These are phyloP conservation scores for Pseudophaeomoniella oleicola DNA, from an alignment of 2,329 filamentous ascomycete species.

Conservation along the genomic window DNA sequence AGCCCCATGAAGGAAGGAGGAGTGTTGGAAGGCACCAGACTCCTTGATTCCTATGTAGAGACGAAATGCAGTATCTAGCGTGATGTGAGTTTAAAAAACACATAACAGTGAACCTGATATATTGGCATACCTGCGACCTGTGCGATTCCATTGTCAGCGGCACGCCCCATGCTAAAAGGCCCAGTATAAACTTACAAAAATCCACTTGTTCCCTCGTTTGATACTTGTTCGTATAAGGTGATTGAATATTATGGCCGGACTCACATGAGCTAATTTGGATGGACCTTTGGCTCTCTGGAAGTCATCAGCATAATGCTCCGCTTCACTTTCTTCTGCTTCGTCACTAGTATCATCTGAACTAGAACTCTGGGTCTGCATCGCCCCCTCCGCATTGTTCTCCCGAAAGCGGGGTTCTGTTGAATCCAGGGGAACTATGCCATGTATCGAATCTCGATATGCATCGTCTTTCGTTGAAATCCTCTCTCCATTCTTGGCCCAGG, in stretches of 20 bases:
- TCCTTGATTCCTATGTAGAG: conserved; percentile 85
- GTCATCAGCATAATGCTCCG: conserved; percentile 50
- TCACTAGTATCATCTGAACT: conserved; percentile 13
- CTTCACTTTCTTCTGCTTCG: conserved; percentile 14
- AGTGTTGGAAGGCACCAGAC: conserved; percentile 79
- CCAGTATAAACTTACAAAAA: conserved; percentile 45
- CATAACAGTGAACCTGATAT: not conserved
- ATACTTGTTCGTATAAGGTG: conserved; percentile 58
- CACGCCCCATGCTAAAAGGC: no score
- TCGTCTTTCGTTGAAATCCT: conserved; percentile 61
- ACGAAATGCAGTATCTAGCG: conserved; percentile 64
- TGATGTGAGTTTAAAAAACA: conserved; percentile 9
- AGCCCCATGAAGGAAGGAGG: conserved; percentile 71
- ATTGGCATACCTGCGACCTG: conserved; percentile 6
- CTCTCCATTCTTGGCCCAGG: conserved; percentile 72
- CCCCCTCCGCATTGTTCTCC: conserved; percentile 17
- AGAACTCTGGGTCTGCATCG: conserved; percentile 5
- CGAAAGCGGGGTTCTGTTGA: conserved; percentile 44
- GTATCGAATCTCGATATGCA: conserved; percentile 60
- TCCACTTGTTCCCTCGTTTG: conserved; percentile 81
- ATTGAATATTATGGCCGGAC: conserved; percentile 60
- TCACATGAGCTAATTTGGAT: conserved; percentile 51
- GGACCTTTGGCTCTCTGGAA: conserved; percentile 47
- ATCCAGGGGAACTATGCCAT: conserved; percentile 52
- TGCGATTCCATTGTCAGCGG: no score